Conservation (phyloP, 441 rosid genomes). For the Erodium chrysanthum region DNA sequence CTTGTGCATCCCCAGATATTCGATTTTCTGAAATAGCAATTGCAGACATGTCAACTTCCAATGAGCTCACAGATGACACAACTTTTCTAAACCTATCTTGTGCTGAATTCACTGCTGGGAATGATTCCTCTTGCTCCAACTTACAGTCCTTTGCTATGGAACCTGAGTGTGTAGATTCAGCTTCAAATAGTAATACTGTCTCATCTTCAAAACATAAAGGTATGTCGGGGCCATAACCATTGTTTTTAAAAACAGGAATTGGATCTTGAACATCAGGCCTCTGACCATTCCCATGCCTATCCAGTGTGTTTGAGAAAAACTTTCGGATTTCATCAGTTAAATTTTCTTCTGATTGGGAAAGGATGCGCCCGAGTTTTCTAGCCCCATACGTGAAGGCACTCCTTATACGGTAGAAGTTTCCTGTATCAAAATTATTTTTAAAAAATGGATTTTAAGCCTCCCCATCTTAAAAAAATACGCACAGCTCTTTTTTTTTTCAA, state of each 20-base stretch:
- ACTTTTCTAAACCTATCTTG: slow-evolving; percentile 9
- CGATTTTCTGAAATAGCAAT: slow-evolving; percentile 38
- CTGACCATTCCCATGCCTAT: slow-evolving; percentile 69
- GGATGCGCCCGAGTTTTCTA: slow-evolving; percentile 21
- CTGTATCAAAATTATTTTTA: background rate
- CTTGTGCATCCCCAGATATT: slow-evolving; percentile 47
- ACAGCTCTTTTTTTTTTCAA: too few relatives aligned
- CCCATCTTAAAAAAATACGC: too few relatives aligned
- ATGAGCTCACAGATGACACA: background rate
- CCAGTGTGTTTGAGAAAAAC: slow-evolving; percentile 52
- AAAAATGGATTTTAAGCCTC: background rate
- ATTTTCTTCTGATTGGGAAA: slow-evolving; percentile 16
- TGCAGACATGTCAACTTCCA: slow-evolving; percentile 19
- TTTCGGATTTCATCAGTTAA: slow-evolving; percentile 29
- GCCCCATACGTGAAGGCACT: slow-evolving; percentile 25
- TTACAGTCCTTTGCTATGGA: slow-evolving; percentile 27
- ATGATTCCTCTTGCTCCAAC: slow-evolving; percentile 29
- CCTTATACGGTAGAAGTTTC: slow-evolving; percentile 23
- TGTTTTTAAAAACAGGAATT: slow-evolving; percentile 29
- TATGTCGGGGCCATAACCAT: slow-evolving; percentile 17
- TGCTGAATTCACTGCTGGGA: slow-evolving; percentile 12
- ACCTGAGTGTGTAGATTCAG: slow-evolving; percentile 31
- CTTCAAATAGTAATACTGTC: slow-evolving; percentile 26
- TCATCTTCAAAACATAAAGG: slow-evolving; percentile 38
- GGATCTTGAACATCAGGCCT: slow-evolving; percentile 70